Conservation (phyloP, 768 basidiomycete species). For the Pholiota conissans region DNA sequence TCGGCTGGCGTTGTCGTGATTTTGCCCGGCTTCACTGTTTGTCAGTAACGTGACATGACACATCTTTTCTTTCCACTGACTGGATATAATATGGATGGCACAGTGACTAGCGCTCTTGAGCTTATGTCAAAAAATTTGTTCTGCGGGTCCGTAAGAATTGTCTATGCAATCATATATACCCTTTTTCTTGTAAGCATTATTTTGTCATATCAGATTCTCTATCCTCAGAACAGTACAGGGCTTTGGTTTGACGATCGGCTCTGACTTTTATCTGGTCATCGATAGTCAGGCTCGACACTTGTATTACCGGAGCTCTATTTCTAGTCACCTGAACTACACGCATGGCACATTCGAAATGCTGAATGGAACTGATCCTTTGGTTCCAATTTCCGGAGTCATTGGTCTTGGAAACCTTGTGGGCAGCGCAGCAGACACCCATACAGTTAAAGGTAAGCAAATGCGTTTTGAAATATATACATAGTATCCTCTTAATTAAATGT, state of each 20-base stretch:
- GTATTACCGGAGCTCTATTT: slow-evolving; percentile 47
- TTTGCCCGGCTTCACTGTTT: slow-evolving; percentile 81
- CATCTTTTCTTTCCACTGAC: background rate
- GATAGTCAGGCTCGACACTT: slow-evolving; percentile 54
- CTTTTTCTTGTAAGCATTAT: slow-evolving; percentile 61
- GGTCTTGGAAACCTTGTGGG: slow-evolving; percentile 39
- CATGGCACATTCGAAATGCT: slow-evolving; percentile 55
- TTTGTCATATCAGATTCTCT: background rate
- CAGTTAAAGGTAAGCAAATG: slow-evolving; percentile 45
- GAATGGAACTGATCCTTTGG: slow-evolving; percentile 44
- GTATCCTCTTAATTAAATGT: slow-evolving; percentile 10
- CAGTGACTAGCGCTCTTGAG: slow-evolving; percentile 79
- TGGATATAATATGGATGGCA: background rate
- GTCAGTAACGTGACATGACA: slow-evolving; percentile 43
- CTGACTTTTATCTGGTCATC: slow-evolving; percentile 75
- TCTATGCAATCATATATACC: slow-evolving; percentile 86
- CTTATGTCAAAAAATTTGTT: slow-evolving; percentile 80
- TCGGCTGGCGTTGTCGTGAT: slow-evolving; percentile 91
- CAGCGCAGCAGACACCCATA: slow-evolving; percentile 36
- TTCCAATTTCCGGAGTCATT: slow-evolving; percentile 42
- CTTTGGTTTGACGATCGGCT: slow-evolving; percentile 82
- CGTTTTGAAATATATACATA: slow-evolving; percentile 21
- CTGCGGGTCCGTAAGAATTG: slow-evolving; percentile 80
- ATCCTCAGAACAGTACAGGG: too few relatives aligned
- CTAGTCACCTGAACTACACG: slow-evolving; percentile 39